A percentile compares a stretch with the other conserved stretches of the same genome.
Evolutionary conservation across 768 basidiomycete species (phyloP).

Genomic region (Termitomyces sp.): DNA sequence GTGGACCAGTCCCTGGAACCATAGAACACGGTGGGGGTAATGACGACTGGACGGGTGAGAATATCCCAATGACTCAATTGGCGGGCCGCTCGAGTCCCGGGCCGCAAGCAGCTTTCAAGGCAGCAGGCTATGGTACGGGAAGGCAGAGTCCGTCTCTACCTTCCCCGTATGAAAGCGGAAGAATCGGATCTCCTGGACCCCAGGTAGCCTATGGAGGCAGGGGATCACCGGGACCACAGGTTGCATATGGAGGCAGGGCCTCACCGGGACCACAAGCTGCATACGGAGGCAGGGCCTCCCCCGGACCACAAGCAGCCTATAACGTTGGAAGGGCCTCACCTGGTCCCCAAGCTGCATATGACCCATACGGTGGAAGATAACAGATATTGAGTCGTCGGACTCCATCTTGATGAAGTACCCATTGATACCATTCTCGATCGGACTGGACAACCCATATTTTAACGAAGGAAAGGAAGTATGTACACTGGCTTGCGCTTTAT

Average conservation of each 20-base stretch:
- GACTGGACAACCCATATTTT: slow-evolving; percentile 2
- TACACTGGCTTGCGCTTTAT: slow-evolving; percentile 11
- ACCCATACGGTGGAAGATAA: slow-evolving; percentile 14
- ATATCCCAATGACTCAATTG: slow-evolving; percentile 77
- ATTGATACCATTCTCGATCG: slow-evolving; percentile 10
- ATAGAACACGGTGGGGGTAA: slow-evolving; percentile 43
- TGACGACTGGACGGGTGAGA: slow-evolving; percentile 46
- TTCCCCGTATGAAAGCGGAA: slow-evolving; percentile 27
- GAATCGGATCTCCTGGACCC: slow-evolving; percentile 45
- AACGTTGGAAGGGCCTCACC: slow-evolving; percentile 34
- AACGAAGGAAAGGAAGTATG: slow-evolving; percentile 7
- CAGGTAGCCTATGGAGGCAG: slow-evolving; percentile 33
- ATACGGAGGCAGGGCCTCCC: slow-evolving; percentile 31
- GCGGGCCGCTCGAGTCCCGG: slow-evolving; percentile 32
- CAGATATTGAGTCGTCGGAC: neutral
- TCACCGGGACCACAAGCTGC: slow-evolving; percentile 31
- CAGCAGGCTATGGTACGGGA: slow-evolving; percentile 27
- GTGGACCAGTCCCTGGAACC: slow-evolving; percentile 67
- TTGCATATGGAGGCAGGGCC: slow-evolving; percentile 36
- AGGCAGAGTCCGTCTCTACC: slow-evolving; percentile 29
- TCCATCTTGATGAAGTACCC: slow-evolving; percentile 2
- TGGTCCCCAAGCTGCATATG: slow-evolving; percentile 42
- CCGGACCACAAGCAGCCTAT: slow-evolving; percentile 43
- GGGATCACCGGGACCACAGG: slow-evolving; percentile 42
- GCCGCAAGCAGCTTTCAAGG: slow-evolving; percentile 32